Conservation (phyloP, 257 asterid genomes). For the Pogostemon cablin region DNA sequence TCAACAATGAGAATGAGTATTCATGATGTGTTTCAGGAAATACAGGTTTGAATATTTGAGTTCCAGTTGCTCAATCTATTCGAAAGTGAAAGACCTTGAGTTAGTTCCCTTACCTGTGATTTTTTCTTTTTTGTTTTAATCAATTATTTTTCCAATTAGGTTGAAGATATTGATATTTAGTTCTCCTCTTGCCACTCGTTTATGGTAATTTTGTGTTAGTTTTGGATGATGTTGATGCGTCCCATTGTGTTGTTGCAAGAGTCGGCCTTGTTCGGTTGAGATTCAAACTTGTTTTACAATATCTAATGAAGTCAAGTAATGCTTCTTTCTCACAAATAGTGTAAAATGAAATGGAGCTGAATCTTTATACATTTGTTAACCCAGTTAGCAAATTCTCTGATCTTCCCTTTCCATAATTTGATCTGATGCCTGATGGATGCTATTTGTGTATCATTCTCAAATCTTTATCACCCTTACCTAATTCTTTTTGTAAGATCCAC, state of each 20-base stretch:
- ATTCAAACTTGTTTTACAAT: constrained; percentile 13
- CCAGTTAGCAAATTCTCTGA: too few species aligned
- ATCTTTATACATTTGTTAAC: too few species aligned
- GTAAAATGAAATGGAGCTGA: too few species aligned
- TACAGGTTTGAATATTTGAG: constrained; percentile 29
- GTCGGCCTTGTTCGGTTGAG: too few species aligned
- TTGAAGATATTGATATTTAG: background rate
- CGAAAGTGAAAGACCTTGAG: too few species aligned
- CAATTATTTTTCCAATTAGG: background rate
- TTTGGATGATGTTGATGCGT: background rate
- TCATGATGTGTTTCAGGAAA: too few species aligned
- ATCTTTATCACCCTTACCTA: background rate
- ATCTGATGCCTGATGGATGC: too few species aligned
- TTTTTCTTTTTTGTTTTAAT: background rate
- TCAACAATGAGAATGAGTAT: too few species aligned
- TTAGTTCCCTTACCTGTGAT: too few species aligned
- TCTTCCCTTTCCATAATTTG: background rate
- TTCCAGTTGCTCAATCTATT: background rate
- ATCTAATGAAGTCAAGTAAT: too few species aligned
- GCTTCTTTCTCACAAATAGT: too few species aligned
- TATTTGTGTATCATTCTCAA: background rate
- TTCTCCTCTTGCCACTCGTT: background rate
- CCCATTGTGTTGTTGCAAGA: background rate
- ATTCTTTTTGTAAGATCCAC: background rate
- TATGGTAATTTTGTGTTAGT: background rate